These are phyloP conservation scores for Ceratocystis variospora DNA, from an alignment of 2,329 filamentous ascomycete genomes.

Conservation along the genomic window DNA sequence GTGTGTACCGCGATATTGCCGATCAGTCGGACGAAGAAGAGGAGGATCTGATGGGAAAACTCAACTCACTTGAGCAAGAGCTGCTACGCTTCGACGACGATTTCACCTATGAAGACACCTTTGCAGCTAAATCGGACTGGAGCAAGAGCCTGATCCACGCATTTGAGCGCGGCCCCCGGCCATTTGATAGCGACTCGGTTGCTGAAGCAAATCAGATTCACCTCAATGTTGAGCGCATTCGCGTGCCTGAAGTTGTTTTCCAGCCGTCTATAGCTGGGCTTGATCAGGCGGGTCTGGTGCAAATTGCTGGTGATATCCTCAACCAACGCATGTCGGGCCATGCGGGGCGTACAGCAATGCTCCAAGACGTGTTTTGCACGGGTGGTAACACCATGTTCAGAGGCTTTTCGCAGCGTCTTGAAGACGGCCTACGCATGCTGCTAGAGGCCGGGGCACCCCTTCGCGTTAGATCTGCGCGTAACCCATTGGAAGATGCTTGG, in stretches of 20 bases:
- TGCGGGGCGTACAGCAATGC: constrained; percentile 49
- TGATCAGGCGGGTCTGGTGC: constrained; percentile 84
- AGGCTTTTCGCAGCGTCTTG: constrained; percentile 72
- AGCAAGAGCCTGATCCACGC: constrained; percentile 81
- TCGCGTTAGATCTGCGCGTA: constrained; percentile 56
- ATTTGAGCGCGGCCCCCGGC: constrained; percentile 75
- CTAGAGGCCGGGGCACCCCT: constrained; percentile 56
- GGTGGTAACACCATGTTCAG: constrained; percentile 83
- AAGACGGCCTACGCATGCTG: constrained; percentile 56
- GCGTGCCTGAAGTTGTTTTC: constrained; percentile 85
- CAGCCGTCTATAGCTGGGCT: constrained; percentile 82
- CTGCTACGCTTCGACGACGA: constrained; percentile 73
- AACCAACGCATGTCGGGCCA: constrained; percentile 58
- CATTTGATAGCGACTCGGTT: constrained; percentile 68
- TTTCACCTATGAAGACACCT: constrained; percentile 84
- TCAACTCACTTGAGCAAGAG: constrained; percentile 70
- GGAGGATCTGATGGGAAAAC: constrained; percentile 60
- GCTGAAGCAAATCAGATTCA: constrained; percentile 76
- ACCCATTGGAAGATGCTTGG: constrained; percentile 82
- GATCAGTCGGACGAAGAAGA: constrained; percentile 81
- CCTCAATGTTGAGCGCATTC: constrained; percentile 90
- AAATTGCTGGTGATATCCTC: constrained; percentile 82
- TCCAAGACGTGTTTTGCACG: constrained; percentile 82
- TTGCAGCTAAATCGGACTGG: constrained; percentile 90
- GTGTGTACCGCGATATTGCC: constrained; percentile 84